These are phyloP conservation scores for Castanea crenata DNA, from an alignment of 306 rosid species.

Conservation along the genomic window DNA sequence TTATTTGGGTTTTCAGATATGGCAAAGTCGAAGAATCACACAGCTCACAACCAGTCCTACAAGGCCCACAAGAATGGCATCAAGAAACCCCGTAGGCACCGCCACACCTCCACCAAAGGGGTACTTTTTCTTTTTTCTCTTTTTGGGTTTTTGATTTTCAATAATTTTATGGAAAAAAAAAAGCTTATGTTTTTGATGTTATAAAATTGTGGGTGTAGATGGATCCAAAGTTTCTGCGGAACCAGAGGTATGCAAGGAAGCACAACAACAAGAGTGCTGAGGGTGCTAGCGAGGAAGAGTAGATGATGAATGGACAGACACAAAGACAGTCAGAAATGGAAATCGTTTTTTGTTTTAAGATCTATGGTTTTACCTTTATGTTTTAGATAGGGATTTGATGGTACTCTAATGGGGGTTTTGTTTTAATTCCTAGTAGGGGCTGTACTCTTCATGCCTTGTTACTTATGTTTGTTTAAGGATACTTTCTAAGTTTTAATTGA, in stretches of 20 bases:
- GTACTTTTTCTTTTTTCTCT: constrained; percentile 20
- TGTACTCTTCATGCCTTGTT: neutral
- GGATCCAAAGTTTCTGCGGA: constrained; percentile 99
- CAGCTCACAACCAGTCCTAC: constrained; percentile 96
- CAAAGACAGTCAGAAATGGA: neutral
- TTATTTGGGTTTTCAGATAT: constrained; percentile 44
- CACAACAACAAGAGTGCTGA: constrained; percentile 75
- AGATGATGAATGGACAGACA: constrained; percentile 5
- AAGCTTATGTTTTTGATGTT: neutral
- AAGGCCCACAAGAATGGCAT: constrained; percentile 99
- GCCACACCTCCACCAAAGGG: constrained; percentile 98
- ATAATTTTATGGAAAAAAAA: neutral
- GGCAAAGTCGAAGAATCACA: constrained; percentile 99
- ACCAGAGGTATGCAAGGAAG: constrained; percentile 99
- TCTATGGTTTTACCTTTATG: neutral
- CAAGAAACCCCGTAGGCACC: constrained; percentile 93
- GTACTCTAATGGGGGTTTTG: constrained; percentile 20
- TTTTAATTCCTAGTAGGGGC: neutral
- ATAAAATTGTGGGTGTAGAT: constrained; percentile 37
- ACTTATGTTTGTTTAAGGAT: neutral
- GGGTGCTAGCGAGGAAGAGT: constrained; percentile 58
- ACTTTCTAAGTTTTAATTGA: neutral
- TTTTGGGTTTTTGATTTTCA: neutral
- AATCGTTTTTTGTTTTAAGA: neutral
- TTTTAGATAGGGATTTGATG: constrained; percentile 19